Base-by-base conservation (phyloP, 2,329 filamentous ascomycete species). In the Berkeleyomyces rouxiae region DNA sequence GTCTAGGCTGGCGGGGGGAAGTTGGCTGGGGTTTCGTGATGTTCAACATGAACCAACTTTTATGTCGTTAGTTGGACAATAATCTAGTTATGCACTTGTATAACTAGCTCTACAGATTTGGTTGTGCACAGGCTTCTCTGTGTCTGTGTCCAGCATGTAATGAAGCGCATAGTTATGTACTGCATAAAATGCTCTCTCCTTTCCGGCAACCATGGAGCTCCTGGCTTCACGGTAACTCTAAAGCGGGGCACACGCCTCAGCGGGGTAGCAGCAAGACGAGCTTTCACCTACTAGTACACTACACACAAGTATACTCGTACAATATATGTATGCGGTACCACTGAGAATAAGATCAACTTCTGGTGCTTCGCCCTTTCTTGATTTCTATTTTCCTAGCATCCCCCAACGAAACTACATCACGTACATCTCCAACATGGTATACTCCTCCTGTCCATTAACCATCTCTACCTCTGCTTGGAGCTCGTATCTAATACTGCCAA, bases 181-280 rank as follows among this genome's bases (percentile, higher is more conserved):
- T 23, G 23, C 23, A 23, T 23, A 23, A 23, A 23, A 23, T 23
- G 23, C 23, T 23, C 23, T 23, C 23, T 23, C 23, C 23, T 23
- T 23, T 23, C 23, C 23, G 23, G 23, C 23, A 23, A 23, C 23
- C 23, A 23, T 23, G 33, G 13, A 39, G 33, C 51, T 16, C 33
- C 36, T 7, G 51, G 51, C 51, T 55, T 55, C 11, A 55, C 51
- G 16, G 58, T 59, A 59, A 59, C 58, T 33, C 7, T 59, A 59
- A 59, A 59, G 58, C 47, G 58, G 58, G 36, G 58, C 42, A 37
- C 10, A 7, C 10, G 11, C 3, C 33, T 44, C 23, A 39, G 58
- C 58, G 58, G 58, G 58, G 58, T 59, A 59, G 58, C 44, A 36
- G 33, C 6, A 31, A 51, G 62, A 61, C 4, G 13, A 44, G 58